These are phyloP conservation scores for Thymus mandschuricus DNA, from an alignment of 257 asterid genomes.

Conservation along the genomic window DNA sequence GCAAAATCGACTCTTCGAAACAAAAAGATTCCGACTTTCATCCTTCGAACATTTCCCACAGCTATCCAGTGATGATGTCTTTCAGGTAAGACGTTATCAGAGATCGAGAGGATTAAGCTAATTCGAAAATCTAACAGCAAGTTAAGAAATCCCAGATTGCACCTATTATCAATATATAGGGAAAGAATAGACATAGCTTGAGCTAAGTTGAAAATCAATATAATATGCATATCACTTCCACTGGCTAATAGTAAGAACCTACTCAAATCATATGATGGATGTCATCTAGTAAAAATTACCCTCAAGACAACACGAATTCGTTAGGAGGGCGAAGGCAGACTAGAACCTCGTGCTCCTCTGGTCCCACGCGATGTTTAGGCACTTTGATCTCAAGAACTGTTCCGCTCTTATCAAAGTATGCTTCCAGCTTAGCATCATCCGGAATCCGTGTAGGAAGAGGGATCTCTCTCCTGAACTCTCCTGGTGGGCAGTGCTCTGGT, in stretches of 20 bases:
- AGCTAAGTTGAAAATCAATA: conserved; percentile 24
- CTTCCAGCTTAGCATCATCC: conserved; percentile 78
- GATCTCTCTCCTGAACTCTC: conserved; percentile 73
- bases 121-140: conserved; percentile 18
- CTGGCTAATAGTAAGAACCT: conserved; percentile 15
- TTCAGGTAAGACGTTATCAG: conserved; percentile 15
- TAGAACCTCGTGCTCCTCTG: conserved; percentile 83
- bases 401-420: conserved; percentile 73
- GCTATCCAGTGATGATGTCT: conserved; percentile 4
- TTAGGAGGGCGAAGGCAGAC: conserved; percentile 78
- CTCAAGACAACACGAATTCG: conserved; percentile 58
- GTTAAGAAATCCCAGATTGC: conserved; percentile 22
- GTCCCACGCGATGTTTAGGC: conserved; percentile 69
- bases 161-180: conserved; percentile 21
- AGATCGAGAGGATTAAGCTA: conserved; percentile 11
- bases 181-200: not conserved
- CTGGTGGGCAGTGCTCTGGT: conserved; percentile 80
- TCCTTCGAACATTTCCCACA: conserved; percentile 11
- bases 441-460: conserved; percentile 70
- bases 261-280: conserved; percentile 21
- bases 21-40: conserved; percentile 2
- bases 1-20: not conserved
- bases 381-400: conserved; percentile 71
- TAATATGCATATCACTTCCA: conserved; percentile 32
- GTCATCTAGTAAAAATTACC: conserved; percentile 21